Evolutionary conservation across 805 yeast species (phyloP).

Genomic region (Kodamaea neixiangensis): DNA sequence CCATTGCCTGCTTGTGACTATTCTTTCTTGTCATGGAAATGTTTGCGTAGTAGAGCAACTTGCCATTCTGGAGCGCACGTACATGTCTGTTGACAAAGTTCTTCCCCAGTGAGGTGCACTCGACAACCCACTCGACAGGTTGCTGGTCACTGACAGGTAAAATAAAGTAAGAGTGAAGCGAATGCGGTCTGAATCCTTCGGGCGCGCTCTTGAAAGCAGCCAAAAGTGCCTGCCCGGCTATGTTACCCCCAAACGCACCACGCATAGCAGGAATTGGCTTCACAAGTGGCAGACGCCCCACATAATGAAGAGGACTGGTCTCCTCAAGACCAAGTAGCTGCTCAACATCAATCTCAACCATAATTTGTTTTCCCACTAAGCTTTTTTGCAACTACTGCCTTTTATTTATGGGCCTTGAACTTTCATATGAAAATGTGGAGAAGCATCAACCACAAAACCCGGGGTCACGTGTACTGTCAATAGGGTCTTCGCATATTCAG

Average conservation of each 20-base stretch:
- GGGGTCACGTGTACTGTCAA: background rate
- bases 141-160: constrained; percentile 18
- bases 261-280: constrained; percentile 30
- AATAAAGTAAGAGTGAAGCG: constrained; percentile 36
- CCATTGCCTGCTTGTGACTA: constrained; percentile 22
- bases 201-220: constrained; percentile 33
- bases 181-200: constrained; percentile 35
- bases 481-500: background rate
- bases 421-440: constrained; percentile 7
- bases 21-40: constrained; percentile 38
- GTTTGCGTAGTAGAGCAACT: constrained; percentile 28
- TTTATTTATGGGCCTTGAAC: constrained; percentile 1
- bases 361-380: background rate
- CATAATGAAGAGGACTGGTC: constrained; percentile 17
- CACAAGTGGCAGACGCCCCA: constrained; percentile 27
- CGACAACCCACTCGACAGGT: constrained; percentile 33
- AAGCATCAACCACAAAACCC: background rate
- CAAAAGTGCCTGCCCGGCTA: constrained; percentile 37
- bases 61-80: constrained; percentile 28
- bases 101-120: constrained; percentile 35
- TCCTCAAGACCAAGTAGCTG: constrained; percentile 21
- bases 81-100: constrained; percentile 36
- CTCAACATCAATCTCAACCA: constrained; percentile 11
- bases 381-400: constrained; percentile 1
- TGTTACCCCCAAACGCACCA: constrained; percentile 36